These are phyloP conservation scores for Lipomyces sp. DNA, from an alignment of 805 yeast species.

Conservation along the genomic window DNA sequence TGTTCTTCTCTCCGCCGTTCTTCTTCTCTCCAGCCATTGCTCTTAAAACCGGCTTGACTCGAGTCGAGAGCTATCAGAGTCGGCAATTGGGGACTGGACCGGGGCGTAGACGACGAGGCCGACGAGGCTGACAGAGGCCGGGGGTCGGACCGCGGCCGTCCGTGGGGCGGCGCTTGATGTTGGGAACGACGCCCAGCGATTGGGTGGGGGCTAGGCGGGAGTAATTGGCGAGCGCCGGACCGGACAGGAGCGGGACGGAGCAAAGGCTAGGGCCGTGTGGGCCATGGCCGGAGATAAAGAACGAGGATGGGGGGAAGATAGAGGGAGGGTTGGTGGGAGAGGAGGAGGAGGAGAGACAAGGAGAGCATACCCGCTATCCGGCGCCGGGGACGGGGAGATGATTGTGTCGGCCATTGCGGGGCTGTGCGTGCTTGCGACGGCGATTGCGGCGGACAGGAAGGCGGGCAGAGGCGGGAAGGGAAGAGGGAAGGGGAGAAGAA, in stretches of 20 bases:
- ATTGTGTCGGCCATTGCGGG: constrained; percentile 26
- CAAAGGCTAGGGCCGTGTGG: no score
- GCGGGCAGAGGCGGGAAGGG: neutral
- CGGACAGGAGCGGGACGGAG: no score
- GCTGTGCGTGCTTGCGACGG: neutral
- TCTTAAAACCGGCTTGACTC: no score
- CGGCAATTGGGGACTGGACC: no score
- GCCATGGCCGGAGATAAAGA: neutral
- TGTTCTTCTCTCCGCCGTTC: neutral
- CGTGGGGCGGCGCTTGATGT: no score
- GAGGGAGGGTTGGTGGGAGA: neutral
- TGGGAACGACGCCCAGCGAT: no score
- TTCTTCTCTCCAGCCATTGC: no score
- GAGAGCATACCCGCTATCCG: constrained; percentile 15
- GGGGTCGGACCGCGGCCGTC: no score
- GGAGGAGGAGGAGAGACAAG: neutral
- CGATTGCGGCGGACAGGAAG: neutral
- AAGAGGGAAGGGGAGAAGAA: constrained; percentile 1
- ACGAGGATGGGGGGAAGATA: neutral
- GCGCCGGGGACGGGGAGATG: constrained; percentile 7
- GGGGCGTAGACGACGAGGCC: no score
- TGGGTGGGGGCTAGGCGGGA: neutral
- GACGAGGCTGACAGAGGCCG: no score
- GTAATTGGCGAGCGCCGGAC: no score
- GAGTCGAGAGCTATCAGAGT: no score